These are phyloP conservation scores for Aspergillus uvarum DNA, from an alignment of 2,329 filamentous ascomycete species.

Conservation along the genomic window DNA sequence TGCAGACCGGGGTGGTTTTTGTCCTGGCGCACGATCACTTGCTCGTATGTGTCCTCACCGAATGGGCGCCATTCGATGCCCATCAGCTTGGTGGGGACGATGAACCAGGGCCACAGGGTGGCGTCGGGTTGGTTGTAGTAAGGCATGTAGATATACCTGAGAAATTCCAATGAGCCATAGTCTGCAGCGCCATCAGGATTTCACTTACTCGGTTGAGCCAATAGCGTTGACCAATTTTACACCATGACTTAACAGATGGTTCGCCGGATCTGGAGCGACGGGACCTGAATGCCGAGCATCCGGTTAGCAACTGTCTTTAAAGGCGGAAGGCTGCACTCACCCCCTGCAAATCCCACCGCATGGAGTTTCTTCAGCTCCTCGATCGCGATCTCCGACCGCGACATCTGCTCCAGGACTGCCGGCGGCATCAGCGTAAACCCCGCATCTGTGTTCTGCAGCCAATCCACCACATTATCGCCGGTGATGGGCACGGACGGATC, in stretches of 20 bases:
- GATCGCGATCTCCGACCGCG: constrained; percentile 1
- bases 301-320: neutral
- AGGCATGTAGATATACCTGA: constrained; percentile 7
- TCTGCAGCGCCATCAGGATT: too few relatives aligned
- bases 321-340: neutral
- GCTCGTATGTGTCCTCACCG: constrained; percentile 33
- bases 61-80: constrained; percentile 24
- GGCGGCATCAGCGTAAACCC: constrained; percentile 6
- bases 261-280: neutral
- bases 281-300: constrained; percentile 1
- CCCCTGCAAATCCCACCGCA: constrained; percentile 6
- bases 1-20: constrained; percentile 24
- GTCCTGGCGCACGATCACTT: constrained; percentile 35
- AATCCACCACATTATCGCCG: constrained; percentile 7
- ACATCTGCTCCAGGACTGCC: constrained; percentile 9
- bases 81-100: constrained; percentile 12
- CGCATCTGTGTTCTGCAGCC: constrained; percentile 1
- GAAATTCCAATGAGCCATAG: neutral
- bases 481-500: constrained; percentile 8
- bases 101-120: constrained; percentile 11
- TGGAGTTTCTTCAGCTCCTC: constrained; percentile 5
- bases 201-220: neutral
- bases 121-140: constrained; percentile 16
- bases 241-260: neutral
- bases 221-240: constrained; percentile 4